These are phyloP conservation scores for Pezicula rhizophila DNA, from an alignment of 2,329 filamentous ascomycete species.

Conservation along the genomic window DNA sequence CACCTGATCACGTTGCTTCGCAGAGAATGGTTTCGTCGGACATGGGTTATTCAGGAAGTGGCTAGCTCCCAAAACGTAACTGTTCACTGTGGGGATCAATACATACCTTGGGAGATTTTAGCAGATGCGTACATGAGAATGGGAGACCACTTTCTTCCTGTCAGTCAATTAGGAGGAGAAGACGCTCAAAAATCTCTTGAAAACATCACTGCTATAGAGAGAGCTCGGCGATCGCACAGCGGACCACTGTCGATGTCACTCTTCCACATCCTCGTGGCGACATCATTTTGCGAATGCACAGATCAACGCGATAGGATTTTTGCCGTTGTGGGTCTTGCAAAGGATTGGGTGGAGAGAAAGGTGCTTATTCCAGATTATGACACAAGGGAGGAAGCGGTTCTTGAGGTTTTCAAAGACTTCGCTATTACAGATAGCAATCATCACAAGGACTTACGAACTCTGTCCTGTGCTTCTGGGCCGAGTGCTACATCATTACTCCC, in stretches of 20 bases:
- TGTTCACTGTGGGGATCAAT: too few species aligned
- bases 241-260: slow-evolving; percentile 3
- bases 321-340: slow-evolving; percentile 6
- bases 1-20: too few species aligned
- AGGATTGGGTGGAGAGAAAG: slow-evolving; percentile 1
- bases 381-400: too few species aligned
- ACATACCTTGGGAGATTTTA: too few species aligned
- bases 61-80: too few species aligned
- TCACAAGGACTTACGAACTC: too few species aligned
- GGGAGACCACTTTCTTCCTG: not conserved
- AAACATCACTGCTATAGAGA: slow-evolving; percentile 5
- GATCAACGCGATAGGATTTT: slow-evolving; percentile 7
- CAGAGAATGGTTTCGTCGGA: too few species aligned
- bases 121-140: too few species aligned
- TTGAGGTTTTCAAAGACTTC: too few species aligned
- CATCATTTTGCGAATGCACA: slow-evolving; percentile 1
- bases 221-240: not conserved
- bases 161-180: not conserved
- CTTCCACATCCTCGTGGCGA: slow-evolving; percentile 6
- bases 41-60: too few species aligned
- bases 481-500: not conserved
- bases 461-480: too few species aligned
- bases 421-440: too few species aligned
- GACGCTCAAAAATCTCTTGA: not conserved
- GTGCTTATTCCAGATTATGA: not conserved